Percentiles rank a stretch among this genome's conserved stretches.
These are phyloP conservation scores for Pisolithus microcarpus DNA, from an alignment of 768 basidiomycete genomes.

Conservation along the genomic window DNA sequence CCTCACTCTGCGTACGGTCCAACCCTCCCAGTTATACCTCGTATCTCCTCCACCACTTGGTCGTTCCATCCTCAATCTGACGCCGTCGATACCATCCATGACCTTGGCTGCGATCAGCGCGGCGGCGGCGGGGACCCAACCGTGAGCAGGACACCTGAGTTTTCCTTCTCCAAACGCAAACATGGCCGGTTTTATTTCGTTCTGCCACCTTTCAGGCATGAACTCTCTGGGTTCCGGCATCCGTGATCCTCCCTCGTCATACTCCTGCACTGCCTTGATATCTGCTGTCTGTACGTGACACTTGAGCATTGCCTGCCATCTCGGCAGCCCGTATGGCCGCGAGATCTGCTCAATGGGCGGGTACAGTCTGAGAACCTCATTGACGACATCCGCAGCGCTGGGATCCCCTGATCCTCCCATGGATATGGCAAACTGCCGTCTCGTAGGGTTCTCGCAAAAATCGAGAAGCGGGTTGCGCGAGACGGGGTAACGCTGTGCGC, in stretches of 20 bases:
- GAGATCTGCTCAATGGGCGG: constrained; percentile 12
- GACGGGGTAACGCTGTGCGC: constrained; percentile 20
- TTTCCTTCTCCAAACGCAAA: constrained; percentile 39
- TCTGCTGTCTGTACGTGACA: constrained; percentile 16
- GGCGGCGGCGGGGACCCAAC: constrained; percentile 47
- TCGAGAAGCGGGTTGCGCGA: constrained; percentile 27
- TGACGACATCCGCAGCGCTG: constrained; percentile 18
- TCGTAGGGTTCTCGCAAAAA: constrained; percentile 29
- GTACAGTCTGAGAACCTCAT: constrained; percentile 11
- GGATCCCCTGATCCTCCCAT: constrained; percentile 1
- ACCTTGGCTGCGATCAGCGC: constrained; percentile 41
- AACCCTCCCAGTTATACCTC: constrained; percentile 12
- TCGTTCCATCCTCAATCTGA: constrained; percentile 21
- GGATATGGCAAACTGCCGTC: constrained; percentile 15
- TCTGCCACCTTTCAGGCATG: constrained; percentile 15
- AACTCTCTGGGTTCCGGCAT: constrained; percentile 27
- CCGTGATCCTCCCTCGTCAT: constrained; percentile 40
- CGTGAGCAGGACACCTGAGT: constrained; percentile 37
- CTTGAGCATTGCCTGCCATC: constrained; percentile 12
- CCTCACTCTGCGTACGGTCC: constrained; percentile 28
- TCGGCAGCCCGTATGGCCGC: background rate
- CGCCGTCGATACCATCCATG: constrained; percentile 28
- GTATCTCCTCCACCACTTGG: constrained; percentile 9
- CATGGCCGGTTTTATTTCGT: constrained; percentile 23
- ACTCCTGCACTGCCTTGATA: constrained; percentile 15